Base-by-base conservation (phyloP, 2,329 filamentous ascomycete genomes). In the Tolypocladium inflatum region DNA sequence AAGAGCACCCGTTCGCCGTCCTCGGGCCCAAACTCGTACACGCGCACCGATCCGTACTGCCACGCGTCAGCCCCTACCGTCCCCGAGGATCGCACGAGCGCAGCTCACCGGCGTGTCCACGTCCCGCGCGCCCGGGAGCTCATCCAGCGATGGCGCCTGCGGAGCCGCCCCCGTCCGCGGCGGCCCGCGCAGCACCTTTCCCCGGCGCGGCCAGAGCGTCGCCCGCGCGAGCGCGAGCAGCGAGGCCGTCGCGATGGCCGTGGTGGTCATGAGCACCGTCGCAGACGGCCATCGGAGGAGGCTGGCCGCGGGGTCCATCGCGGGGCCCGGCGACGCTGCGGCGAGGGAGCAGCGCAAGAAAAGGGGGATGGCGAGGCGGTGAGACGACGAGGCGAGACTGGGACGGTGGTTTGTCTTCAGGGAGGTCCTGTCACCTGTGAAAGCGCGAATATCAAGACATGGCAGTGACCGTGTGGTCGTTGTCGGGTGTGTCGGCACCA, bases 21-120 rank as follows among this genome's bases (percentile, higher is more conserved):
- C 55, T 85, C 80, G 1, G 90, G 88, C 1, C 91, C 91, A 74
- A 88, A 95, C 75, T 95, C 91, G 68, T 94, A 94, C 26, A 90
- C 87, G 42, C 89, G 79, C 57, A 91, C 85, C 39, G 78, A 84
- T 55, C 91, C 90, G 69, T 90, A 92, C 67, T 82, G 53, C 45
- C n/a, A 6, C 33, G 21, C 3, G 43, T 64, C 39, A 63, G 57
- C 54, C 52, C 58, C 56, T 23, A 54, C 19, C n/a, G n/a, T 17
- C 45, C 30, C 37, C 21, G 17, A 37, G 39, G 6, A 33, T 1
- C 30, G 7, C 30, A 10, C 23, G 2, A 30, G 23, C 13, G 45
- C 37, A 21, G 69, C 76, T 64, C 65, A 83, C 80, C 4, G 87
- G 88, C 4, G 86, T 88, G 4, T 78, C 71, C 19, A 95, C 85